Evolutionary conservation across 163 green algal genomes (phyloP), one percentile per base, ranked within the genome.

Genomic region (Trebouxia gelatinosa): DNA sequence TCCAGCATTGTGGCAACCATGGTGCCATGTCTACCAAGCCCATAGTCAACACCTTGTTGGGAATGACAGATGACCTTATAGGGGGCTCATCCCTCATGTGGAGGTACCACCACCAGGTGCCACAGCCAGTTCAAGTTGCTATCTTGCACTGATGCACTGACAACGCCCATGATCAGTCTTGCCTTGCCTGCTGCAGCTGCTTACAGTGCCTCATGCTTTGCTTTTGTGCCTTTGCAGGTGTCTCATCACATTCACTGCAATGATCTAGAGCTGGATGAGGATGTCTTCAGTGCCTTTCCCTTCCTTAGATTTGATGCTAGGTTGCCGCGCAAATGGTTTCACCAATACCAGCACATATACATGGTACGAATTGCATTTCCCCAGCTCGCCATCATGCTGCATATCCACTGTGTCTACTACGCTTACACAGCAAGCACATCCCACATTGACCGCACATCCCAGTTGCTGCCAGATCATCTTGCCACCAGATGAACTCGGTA

Each of bases 201-300:
- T 59, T 59, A 3, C 3, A 2, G 48, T 29, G 48, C 3, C 26
- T 3, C 48, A 59, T 29, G 48, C 48, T 59, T n/a, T n/a, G n/a
- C n/a, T n/a, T n/a, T n/a, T n/a, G n/a, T n/a, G n/a, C n/a, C n/a
- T n/a, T n/a, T 76, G 68, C 40, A 76, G 85, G 90, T 97, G 68
- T 94, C 88, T 0, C 92, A 97, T 75, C 92, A 97, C 85, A 91
- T 95, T 61, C 92, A 97, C 86, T 97, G 92, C 89, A 97, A 97
- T 76, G 92, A 95, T 66, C 90, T 92, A 35, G 90, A 84, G 5
- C 78, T 94, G 43, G 92, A 97, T 75, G 89, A 95, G 85, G 92
- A 97, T 80, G 91, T 95, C 6, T 88, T 92, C 77, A 90, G 75
- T 32, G 80, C 90, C n/a, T 92, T 91, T 62, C 92, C 92, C 2